Percentiles rank a stretch among this genome's conserved stretches.
phyloP scores from a whole-genome alignment of 2,329 filamentous ascomycete genomes.

The Botrytis porri region DNA sequence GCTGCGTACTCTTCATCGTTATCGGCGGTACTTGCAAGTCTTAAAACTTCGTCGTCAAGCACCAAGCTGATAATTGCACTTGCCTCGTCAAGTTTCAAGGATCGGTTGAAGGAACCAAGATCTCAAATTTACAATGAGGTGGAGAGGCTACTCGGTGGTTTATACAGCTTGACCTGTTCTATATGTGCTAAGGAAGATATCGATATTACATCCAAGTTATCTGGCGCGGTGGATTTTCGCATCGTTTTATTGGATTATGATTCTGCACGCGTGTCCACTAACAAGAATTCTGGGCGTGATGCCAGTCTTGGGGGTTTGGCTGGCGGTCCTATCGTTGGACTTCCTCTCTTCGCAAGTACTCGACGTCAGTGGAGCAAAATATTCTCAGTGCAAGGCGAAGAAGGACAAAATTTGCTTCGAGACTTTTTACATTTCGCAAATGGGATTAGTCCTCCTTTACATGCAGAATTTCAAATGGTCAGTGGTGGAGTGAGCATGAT shows the following conservation, averaged over 20 bases:
- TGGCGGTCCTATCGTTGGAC: slow-evolving; percentile 42
- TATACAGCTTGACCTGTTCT: slow-evolving; percentile 75
- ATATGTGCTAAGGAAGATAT: slow-evolving; percentile 60
- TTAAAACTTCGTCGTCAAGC: slow-evolving; percentile 43
- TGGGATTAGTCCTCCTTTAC: slow-evolving; percentile 46
- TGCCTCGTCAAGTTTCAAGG: slow-evolving; percentile 55
- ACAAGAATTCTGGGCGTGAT: slow-evolving; percentile 16
- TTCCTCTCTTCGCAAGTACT: slow-evolving; percentile 51
- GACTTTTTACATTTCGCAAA: slow-evolving; percentile 49
- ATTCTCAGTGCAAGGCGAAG: slow-evolving; percentile 64
- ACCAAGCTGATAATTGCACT: slow-evolving; percentile 49
- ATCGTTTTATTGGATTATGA: slow-evolving; percentile 70
- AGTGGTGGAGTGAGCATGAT: slow-evolving; percentile 52
- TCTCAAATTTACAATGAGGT: slow-evolving; percentile 59
- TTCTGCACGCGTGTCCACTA: slow-evolving; percentile 42
- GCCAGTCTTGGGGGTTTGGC: slow-evolving; percentile 28
- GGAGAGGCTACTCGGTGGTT: slow-evolving; percentile 69
- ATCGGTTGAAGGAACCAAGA: slow-evolving; percentile 50
- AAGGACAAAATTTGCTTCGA: slow-evolving; percentile 56
- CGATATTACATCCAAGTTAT: slow-evolving; percentile 60
- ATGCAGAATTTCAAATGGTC: slow-evolving; percentile 51
- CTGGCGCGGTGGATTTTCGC: slow-evolving; percentile 71
- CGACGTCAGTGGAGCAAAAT: slow-evolving; percentile 61
- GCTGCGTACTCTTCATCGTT: slow-evolving; percentile 61
- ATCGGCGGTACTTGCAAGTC: slow-evolving; percentile 49